Base-by-base conservation (phyloP, 352 stramenopile species). In the Elongisporangium prolatum region DNA sequence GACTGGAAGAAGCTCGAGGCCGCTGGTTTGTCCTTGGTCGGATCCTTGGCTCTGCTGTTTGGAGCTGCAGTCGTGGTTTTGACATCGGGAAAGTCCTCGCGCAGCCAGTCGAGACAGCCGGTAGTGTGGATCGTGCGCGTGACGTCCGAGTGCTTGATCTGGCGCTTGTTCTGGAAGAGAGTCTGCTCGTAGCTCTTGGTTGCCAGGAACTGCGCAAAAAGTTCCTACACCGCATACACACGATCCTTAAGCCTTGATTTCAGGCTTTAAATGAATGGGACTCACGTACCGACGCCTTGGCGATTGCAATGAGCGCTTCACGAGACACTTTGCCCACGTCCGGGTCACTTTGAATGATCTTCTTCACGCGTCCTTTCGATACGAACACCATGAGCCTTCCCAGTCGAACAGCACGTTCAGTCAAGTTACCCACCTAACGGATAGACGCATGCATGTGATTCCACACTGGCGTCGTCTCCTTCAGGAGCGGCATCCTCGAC, bases 341-440 rank as follows among this genome's bases (percentile, higher is more conserved):
- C 1, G 91, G 87, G 68, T 98, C 94, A 40, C 93, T 88, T 68
- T 97, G 91, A 49, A 96, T 83, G 67, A 98, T 97, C 59, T 97
- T 97, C 56, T 94, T 90, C 60, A 98, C 92, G 21, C 95, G 80
- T 34, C 77, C 89, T 69, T 76, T 8, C 24, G 71, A 64, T 59
- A 67, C 13, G 16, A 48, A 54, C 5, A 14, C 24, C 13, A 28
- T 18, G 11, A 16, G 38, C 16, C 21, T 22, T 0, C 1, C 18
- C n/a, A 21, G 14, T 20, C 0, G 3, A 16, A 48, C 14, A 6
- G 17, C n/a, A 22, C 3, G 8, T 14, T 9, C 14, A 9, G 8
- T 13, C 1, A 9, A 11, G 40, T 16, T 21, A 62, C 66, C 10
- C 51, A 62, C 75, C 73, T 21, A 91, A 53, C 10, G 81, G 81